Evolutionary conservation across 805 yeast species (phyloP).

Genomic region (Zygotorulaspora florentina): DNA sequence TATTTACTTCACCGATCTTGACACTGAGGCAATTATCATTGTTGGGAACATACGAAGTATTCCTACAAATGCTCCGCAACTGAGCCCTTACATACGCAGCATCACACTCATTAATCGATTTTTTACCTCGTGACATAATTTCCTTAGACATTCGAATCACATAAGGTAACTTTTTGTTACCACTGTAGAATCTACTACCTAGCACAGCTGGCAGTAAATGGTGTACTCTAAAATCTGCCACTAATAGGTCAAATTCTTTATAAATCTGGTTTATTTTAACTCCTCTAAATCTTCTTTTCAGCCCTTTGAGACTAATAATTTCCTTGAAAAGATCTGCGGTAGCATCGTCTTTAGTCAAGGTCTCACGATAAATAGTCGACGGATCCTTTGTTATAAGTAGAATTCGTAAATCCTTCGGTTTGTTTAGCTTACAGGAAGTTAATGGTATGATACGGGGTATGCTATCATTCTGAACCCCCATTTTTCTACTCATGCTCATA

Average conservation of each 20-base stretch:
- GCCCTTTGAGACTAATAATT: constrained; percentile 54
- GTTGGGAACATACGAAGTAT: constrained; percentile 59
- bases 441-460: constrained; percentile 60
- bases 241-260: constrained; percentile 60
- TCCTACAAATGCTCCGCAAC: constrained; percentile 56
- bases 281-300: constrained; percentile 45
- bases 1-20: constrained; percentile 47
- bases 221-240: constrained; percentile 67
- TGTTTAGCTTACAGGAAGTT: constrained; percentile 45
- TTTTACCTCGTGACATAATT: constrained; percentile 35
- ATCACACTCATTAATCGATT: constrained; percentile 60
- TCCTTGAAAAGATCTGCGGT: constrained; percentile 62
- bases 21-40: constrained; percentile 59
- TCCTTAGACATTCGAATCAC: constrained; percentile 53
- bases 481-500: constrained; percentile 45
- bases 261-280: constrained; percentile 46
- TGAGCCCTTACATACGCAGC: constrained; percentile 61
- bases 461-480: constrained; percentile 43
- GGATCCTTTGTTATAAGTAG: constrained; percentile 74
- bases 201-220: constrained; percentile 54
- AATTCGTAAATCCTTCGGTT: constrained; percentile 46
- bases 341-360: constrained; percentile 46
- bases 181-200: constrained; percentile 58
- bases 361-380: constrained; percentile 49
- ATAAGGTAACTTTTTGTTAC: constrained; percentile 62